Percentiles rank a stretch among this genome's conserved stretches.
phyloP scores from a whole-genome alignment of 345 rosid genomes.

The Schrenkiella parvula region DNA sequence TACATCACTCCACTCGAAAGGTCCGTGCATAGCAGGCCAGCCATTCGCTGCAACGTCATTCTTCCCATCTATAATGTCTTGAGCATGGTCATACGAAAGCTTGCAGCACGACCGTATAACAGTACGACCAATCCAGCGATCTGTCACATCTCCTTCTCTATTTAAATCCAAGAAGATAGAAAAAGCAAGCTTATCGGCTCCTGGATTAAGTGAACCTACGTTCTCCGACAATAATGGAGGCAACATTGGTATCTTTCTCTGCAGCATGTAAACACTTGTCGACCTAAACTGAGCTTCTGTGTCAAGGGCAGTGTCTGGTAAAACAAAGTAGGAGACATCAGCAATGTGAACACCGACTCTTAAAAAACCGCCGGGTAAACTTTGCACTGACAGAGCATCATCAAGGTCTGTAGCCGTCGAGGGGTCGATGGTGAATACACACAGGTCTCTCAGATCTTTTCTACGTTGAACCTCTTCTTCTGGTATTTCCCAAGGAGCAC shows the following conservation, averaged over 20 bases:
- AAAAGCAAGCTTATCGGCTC: constrained; percentile 77
- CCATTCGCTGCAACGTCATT: constrained; percentile 26
- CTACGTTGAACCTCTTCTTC: constrained; percentile 50
- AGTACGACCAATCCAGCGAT: constrained; percentile 80
- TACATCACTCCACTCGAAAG: constrained; percentile 63
- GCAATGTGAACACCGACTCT: constrained; percentile 94
- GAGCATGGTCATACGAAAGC: constrained; percentile 78
- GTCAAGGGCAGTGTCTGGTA: constrained; percentile 73
- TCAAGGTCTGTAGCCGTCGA: constrained; percentile 77
- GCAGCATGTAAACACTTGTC: constrained; percentile 68
- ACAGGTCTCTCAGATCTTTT: constrained; percentile 66
- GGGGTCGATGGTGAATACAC: constrained; percentile 78
- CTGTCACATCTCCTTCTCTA: constrained; percentile 48
- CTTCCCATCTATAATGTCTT: constrained; percentile 55
- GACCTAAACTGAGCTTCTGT: constrained; percentile 77
- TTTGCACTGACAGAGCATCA: constrained; percentile 84
- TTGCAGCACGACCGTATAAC: constrained; percentile 81
- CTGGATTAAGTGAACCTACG: constrained; percentile 76
- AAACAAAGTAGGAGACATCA: constrained; percentile 81
- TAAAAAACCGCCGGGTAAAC: constrained; percentile 43
- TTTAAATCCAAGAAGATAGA: constrained; percentile 81
- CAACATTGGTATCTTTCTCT: constrained; percentile 69
- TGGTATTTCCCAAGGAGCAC: constrained; percentile 71
- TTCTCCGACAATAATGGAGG: constrained; percentile 72
- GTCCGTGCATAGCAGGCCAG: constrained; percentile 57